Percentiles rank a stretch among this genome's conserved stretches.
Evolutionary conservation across 352 stramenopile genomes (phyloP).

Genomic region (Phytopythium delawarense): DNA sequence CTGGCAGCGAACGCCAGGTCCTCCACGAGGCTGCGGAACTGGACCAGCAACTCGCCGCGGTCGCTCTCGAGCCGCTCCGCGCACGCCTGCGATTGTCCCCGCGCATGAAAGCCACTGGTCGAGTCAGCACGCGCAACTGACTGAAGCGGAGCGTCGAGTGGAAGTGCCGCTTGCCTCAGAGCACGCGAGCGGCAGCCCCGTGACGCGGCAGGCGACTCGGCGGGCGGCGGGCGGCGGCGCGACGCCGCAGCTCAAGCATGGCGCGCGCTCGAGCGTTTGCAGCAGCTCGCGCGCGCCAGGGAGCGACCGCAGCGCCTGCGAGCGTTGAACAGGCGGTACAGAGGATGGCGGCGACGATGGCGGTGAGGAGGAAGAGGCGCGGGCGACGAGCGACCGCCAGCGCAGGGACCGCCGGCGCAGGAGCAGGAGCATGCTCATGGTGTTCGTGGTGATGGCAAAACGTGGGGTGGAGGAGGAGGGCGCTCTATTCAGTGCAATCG

Average conservation of each 20-base stretch:
- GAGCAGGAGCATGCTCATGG: neutral
- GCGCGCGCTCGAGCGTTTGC: constrained; percentile 26
- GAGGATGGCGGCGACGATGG: too few relatives aligned
- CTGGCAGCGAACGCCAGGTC: constrained; percentile 35
- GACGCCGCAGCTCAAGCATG: constrained; percentile 45
- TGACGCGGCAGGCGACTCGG: constrained; percentile 27
- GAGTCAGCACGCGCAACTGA: neutral
- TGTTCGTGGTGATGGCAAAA: neutral
- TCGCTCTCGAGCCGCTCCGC: constrained; percentile 19
- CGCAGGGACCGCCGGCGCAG: neutral
- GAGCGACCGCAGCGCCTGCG: constrained; percentile 2
- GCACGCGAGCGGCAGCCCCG: constrained; percentile 43
- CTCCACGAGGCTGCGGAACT: constrained; percentile 40
- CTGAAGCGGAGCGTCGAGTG: neutral
- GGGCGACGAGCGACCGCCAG: neutral
- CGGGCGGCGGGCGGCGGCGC: constrained; percentile 9
- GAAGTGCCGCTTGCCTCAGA: constrained; percentile 18
- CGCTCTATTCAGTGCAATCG: neutral
- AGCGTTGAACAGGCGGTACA: neutral
- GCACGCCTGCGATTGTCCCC: constrained; percentile 20
- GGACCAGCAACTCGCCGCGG: constrained; percentile 20
- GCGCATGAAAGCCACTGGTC: neutral
- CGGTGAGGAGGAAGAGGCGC: neutral
- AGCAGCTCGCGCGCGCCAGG: constrained; percentile 25
- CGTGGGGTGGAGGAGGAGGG: neutral